phyloP scores from a whole-genome alignment of 805 yeast species.

The Candida lessepsii region DNA sequence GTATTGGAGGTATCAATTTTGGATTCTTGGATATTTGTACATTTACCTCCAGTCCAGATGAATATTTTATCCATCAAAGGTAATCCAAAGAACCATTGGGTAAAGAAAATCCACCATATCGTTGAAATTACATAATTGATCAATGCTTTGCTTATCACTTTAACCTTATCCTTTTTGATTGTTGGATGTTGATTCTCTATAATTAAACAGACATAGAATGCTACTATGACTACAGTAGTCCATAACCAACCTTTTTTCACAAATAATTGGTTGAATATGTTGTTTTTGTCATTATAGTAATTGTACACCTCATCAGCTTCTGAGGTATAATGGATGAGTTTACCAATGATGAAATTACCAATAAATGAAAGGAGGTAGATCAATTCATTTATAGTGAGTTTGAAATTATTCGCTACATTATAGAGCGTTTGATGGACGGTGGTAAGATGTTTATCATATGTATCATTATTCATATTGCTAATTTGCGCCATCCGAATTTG shows the following conservation, averaged over 20 bases:
- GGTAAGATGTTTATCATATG: slow-evolving; percentile 5
- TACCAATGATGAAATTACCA: slow-evolving; percentile 49
- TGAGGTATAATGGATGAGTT: slow-evolving; percentile 44
- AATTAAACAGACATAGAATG: slow-evolving; percentile 25
- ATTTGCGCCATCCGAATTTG: slow-evolving; percentile 1
- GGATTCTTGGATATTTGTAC: slow-evolving; percentile 37
- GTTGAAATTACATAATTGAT: slow-evolving; percentile 57
- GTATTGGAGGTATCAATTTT: slow-evolving; percentile 8
- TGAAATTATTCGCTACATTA: neutral
- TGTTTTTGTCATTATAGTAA: slow-evolving; percentile 60
- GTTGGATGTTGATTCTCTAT: slow-evolving; percentile 11
- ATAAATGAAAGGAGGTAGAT: slow-evolving; percentile 32
- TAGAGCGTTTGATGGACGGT: slow-evolving; percentile 1
- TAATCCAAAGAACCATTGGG: slow-evolving; percentile 83
- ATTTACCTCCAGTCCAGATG: slow-evolving; percentile 77
- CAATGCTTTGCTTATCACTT: slow-evolving; percentile 20
- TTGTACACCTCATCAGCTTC: slow-evolving; percentile 47
- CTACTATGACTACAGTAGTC: slow-evolving; percentile 49
- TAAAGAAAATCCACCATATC: slow-evolving; percentile 78
- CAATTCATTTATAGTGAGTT: slow-evolving; percentile 21
- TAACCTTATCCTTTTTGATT: slow-evolving; percentile 7
- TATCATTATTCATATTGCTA: slow-evolving; percentile 4
- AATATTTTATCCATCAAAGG: slow-evolving; percentile 91
- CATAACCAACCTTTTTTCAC: slow-evolving; percentile 94
- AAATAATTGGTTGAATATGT: slow-evolving; percentile 66